Evolutionary conservation across 306 rosid species (phyloP).

Genomic region (Fragaria vesca): DNA sequence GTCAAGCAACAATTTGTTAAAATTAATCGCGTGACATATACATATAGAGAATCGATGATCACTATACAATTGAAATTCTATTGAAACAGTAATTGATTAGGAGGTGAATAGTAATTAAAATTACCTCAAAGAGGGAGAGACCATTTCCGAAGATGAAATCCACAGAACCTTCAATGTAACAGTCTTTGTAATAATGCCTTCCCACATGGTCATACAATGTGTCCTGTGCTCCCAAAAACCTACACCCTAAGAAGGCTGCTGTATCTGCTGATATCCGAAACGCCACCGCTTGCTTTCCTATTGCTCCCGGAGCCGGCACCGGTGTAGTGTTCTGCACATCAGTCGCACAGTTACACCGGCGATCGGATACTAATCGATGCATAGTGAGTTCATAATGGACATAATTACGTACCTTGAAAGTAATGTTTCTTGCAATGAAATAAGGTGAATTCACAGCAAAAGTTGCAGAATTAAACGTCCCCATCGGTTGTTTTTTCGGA

Average conservation of each 20-base stretch:
- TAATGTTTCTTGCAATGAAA: conserved; percentile 91
- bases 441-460: conserved; percentile 88
- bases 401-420: conserved; percentile 59
- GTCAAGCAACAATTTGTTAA: neutral
- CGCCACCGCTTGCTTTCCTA: conserved; percentile 90
- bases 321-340: conserved; percentile 72
- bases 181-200: conserved; percentile 89
- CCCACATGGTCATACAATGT: conserved; percentile 90
- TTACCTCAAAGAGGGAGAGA: conserved; percentile 81
- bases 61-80: no score
- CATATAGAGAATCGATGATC: neutral
- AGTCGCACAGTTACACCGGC: neutral
- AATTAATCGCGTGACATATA: neutral
- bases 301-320: conserved; percentile 78
- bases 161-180: conserved; percentile 97
- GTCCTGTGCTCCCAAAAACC: conserved; percentile 90
- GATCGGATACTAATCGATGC: neutral
- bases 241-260: conserved; percentile 73
- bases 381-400: neutral
- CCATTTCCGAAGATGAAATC: conserved; percentile 98
- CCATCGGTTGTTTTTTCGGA: conserved; percentile 66
- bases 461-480: conserved; percentile 85
- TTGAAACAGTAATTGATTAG: neutral
- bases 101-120: neutral
- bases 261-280: conserved; percentile 91